phyloP scores from a whole-genome alignment of 2,329 filamentous ascomycete species.

The Fusarium solani-melongenae region DNA sequence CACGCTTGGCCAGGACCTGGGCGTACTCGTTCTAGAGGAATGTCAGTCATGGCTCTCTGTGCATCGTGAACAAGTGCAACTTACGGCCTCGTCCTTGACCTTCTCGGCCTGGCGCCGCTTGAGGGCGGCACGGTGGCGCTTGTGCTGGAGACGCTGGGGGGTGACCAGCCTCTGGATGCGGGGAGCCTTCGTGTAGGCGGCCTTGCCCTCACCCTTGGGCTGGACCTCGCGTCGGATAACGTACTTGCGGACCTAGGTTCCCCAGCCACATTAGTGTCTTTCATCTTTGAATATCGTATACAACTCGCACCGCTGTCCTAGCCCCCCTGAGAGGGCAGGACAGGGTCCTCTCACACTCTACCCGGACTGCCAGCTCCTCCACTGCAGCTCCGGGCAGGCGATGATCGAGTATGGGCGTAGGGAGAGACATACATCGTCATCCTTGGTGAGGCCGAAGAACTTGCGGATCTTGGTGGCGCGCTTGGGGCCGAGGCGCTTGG shows the following conservation, averaged over 20 bases:
- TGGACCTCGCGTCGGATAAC: constrained; percentile 98
- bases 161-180: constrained; percentile 99
- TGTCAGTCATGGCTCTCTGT: neutral
- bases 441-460: constrained; percentile 99
- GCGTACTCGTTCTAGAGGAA: constrained; percentile 90
- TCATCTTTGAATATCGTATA: constrained; percentile 21
- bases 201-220: constrained; percentile 97
- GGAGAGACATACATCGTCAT: constrained; percentile 95
- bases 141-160: constrained; percentile 99
- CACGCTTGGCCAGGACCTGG: constrained; percentile 95
- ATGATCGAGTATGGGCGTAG: constrained; percentile 69
- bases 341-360: constrained; percentile 69
- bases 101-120: constrained; percentile 98
- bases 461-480: constrained; percentile 99
- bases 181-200: constrained; percentile 99
- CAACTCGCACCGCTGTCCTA: constrained; percentile 39
- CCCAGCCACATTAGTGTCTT: constrained; percentile 52
- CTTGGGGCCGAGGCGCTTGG: constrained; percentile 99
- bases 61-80: constrained; percentile 49
- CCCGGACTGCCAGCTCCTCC: constrained; percentile 57
- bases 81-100: constrained; percentile 98
- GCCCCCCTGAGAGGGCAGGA: constrained; percentile 9
- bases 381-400: constrained; percentile 72
- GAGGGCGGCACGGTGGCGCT: constrained; percentile 96
- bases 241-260: constrained; percentile 92